Evolutionary conservation across 768 basidiomycete species (phyloP).

Genomic region (Rubroboletus pulcherrimus): DNA sequence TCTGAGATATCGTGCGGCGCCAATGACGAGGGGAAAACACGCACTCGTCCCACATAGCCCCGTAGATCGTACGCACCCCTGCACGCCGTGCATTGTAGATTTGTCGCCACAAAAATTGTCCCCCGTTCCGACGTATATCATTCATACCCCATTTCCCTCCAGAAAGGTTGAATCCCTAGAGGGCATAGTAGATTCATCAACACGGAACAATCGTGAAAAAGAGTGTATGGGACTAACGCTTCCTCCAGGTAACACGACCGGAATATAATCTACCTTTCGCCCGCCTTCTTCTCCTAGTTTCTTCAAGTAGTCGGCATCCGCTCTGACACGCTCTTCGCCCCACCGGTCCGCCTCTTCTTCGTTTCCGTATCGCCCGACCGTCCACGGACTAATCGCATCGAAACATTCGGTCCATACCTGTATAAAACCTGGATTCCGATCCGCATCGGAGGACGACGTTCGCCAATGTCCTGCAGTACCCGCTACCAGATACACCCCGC

Average conservation of each 20-base stretch:
- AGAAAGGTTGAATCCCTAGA: slow-evolving; percentile 67
- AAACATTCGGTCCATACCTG: slow-evolving; percentile 74
- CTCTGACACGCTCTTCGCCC: slow-evolving; percentile 57
- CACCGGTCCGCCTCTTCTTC: slow-evolving; percentile 62
- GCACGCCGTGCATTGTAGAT: slow-evolving; percentile 62
- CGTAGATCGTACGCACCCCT: slow-evolving; percentile 66
- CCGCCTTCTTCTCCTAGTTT: slow-evolving; percentile 41
- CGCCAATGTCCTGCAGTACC: slow-evolving; percentile 77
- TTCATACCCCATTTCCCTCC: slow-evolving; percentile 72
- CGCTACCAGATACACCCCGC: slow-evolving; percentile 71
- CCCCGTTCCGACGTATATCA: slow-evolving; percentile 66
- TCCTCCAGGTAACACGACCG: slow-evolving; percentile 77
- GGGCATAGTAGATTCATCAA: background rate
- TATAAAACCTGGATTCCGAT: slow-evolving; percentile 61
- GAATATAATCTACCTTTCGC: slow-evolving; percentile 74
- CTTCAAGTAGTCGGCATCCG: slow-evolving; percentile 59
- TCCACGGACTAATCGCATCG: slow-evolving; percentile 82
- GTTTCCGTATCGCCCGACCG: slow-evolving; percentile 63
- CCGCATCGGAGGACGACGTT: slow-evolving; percentile 63
- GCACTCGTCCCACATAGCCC: slow-evolving; percentile 87
- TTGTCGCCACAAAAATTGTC: slow-evolving; percentile 77
- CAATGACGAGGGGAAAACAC: slow-evolving; percentile 9
- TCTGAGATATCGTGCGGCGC: background rate
- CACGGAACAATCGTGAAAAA: background rate
- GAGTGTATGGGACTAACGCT: slow-evolving; percentile 51